Evolutionary conservation across 2,329 filamentous ascomycete species (phyloP), one percentile per base, ranked within the genome.

Genomic region (Xenoacremonium recifei): DNA sequence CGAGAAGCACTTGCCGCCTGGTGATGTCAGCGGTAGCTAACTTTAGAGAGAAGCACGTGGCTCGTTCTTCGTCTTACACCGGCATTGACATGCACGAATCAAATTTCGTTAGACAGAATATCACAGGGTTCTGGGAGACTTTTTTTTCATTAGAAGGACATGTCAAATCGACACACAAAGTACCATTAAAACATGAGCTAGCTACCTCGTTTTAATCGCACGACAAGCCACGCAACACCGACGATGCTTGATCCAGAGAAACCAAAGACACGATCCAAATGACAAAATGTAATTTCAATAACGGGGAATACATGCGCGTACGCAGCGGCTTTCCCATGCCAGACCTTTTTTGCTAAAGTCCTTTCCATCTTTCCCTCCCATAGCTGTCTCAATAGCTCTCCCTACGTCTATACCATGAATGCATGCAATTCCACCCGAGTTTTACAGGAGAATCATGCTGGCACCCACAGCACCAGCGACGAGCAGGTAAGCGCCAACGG

Each of bases 401-500:
- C 45, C 30, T 45, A 40, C 47, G 37, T 31, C 34, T 38, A 42
- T 38, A 39, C 36, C 35, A 29, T 42, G n/a, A 35, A 34, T 21
- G 7, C 7, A 19, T 23, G 16, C 34, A 32, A 12, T 33, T 21
- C 19, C 25, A 39, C 37, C 31, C 37, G 15, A 23, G 37, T n/a
- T 51, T 72, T 77, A 81, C 64, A 81, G 58, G 47, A 71, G 60
- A 44, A 80, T 58, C 74, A 81, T 77, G 44, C 65, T 68, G 29
- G 71, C 76, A 55, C 77, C 77, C 12, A 70, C 70, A 37, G 64
- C 69, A 60, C 74, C 69, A 25, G 77, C 76, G n/a, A 75, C 70
- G 17, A 73, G 54, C 45, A 75, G 62, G 62, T 79, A 80, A 47
- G 75, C 55, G 39, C 74, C 73, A 35, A 79, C 53, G 33, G 68